Evolutionary conservation across 2,329 filamentous ascomycete genomes (phyloP).

Genomic region (Chaetomium strumarium): DNA sequence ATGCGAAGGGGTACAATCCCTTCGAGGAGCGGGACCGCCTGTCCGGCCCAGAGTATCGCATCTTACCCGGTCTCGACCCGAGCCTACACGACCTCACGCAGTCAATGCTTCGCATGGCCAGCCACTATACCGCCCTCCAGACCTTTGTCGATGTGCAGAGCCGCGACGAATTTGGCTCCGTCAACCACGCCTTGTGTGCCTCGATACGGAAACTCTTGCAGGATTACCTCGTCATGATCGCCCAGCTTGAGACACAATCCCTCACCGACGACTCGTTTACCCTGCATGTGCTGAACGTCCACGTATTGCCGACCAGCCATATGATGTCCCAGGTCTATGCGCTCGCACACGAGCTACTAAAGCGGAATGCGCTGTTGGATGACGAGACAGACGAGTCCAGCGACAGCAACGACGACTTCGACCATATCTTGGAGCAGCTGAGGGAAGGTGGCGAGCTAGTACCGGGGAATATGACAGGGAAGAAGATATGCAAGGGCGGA

Average conservation of each 20-base stretch:
- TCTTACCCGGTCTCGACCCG: conserved; percentile 79
- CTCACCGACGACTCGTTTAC: conserved; percentile 86
- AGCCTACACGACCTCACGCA: conserved; percentile 81
- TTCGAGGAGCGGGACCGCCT: conserved; percentile 80
- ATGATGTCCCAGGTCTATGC: conserved; percentile 88
- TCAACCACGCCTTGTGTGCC: conserved; percentile 95
- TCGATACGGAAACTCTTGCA: conserved; percentile 86
- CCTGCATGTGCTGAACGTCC: conserved; percentile 85
- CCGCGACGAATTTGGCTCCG: conserved; percentile 83
- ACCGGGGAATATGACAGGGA: conserved; percentile 71
- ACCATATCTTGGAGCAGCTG: conserved; percentile 86
- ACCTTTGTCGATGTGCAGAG: conserved; percentile 93
- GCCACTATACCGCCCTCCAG: conserved; percentile 85
- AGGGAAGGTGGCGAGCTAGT: conserved; percentile 79
- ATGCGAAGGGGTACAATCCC: conserved; percentile 75
- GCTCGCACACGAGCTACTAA: conserved; percentile 79
- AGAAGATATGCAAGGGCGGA: conserved; percentile 95
- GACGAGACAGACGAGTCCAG: conserved; percentile 67
- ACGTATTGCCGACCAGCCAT: conserved; percentile 83
- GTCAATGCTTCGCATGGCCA: conserved; percentile 90
- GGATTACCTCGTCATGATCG: conserved; percentile 88
- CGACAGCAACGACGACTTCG: conserved; percentile 76
- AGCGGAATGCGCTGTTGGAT: conserved; percentile 80
- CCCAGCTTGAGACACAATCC: conserved; percentile 89
- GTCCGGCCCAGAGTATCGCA: conserved; percentile 72